Percentiles rank a stretch among this genome's conserved stretches.
phyloP scores from a whole-genome alignment of 2,329 filamentous ascomycete species.

The Ceratocystis papillata region DNA sequence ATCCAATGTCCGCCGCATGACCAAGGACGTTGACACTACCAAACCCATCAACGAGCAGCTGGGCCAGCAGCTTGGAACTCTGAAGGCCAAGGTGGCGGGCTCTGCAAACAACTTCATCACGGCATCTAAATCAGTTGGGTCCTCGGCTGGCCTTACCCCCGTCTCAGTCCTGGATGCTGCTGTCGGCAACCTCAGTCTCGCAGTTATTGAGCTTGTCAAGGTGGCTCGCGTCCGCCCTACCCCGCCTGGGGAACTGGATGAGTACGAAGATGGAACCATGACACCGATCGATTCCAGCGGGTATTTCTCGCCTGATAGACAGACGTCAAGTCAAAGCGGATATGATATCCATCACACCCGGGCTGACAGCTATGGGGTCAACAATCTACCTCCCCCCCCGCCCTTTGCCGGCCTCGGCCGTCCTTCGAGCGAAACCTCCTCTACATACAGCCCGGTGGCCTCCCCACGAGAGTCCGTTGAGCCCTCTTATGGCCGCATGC shows the following conservation, averaged over 20 bases:
- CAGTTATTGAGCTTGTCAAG: constrained; percentile 75
- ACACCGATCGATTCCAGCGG: constrained; percentile 57
- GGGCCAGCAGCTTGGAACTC: constrained; percentile 51
- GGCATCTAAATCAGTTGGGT: constrained; percentile 81
- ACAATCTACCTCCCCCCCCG: constrained; percentile 39
- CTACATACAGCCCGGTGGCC: constrained; percentile 62
- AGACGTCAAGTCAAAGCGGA: constrained; percentile 26
- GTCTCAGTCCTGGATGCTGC: constrained; percentile 91
- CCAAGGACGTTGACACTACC: constrained; percentile 61
- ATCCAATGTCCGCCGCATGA: constrained; percentile 70
- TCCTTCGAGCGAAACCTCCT: constrained; percentile 56
- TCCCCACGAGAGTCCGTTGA: constrained; percentile 52
- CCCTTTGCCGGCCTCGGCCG: constrained; percentile 49
- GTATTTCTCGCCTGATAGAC: constrained; percentile 51
- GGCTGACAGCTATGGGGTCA: constrained; percentile 12
- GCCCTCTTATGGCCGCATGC: constrained; percentile 26
- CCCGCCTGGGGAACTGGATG: constrained; percentile 62
- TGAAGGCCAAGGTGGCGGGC: constrained; percentile 75
- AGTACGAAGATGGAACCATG: constrained; percentile 58
- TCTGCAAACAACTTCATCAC: constrained; percentile 95
- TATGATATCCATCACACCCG: constrained; percentile 21
- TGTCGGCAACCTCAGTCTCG: constrained; percentile 75
- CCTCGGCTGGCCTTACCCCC: constrained; percentile 72
- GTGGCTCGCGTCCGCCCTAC: constrained; percentile 73
- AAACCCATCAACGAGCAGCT: constrained; percentile 43